A percentile compares a stretch with the other conserved stretches of the same genome.
Evolutionary conservation across 2,329 filamentous ascomycete genomes (phyloP).

Genomic region (Cytospora paraplurivora): DNA sequence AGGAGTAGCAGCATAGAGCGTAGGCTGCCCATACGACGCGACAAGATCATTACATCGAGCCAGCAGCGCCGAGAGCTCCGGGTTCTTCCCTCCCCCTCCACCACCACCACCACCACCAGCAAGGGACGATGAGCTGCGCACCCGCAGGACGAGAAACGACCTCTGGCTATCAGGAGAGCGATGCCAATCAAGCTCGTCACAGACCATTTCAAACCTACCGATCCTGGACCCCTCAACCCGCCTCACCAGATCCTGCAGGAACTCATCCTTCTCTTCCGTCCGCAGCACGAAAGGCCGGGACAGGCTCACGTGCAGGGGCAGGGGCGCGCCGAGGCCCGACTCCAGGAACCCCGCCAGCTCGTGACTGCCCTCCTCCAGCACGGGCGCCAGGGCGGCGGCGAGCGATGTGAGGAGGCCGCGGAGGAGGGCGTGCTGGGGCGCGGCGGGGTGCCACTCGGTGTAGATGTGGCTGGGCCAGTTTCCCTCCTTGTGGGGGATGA

Average conservation of each 20-base stretch:
- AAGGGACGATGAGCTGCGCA: constrained; percentile 40
- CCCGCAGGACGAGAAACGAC: constrained; percentile 80
- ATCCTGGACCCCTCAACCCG: constrained; percentile 40
- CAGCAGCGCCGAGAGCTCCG: constrained; percentile 65
- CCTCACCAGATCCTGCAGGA: constrained; percentile 58
- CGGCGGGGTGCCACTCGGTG: constrained; percentile 74
- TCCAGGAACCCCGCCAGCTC: constrained; percentile 57
- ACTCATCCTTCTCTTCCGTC: constrained; percentile 70
- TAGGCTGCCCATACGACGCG: constrained; percentile 63
- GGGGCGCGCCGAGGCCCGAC: constrained; percentile 74
- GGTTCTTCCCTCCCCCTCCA: constrained; percentile 42
- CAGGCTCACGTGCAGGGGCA: constrained; percentile 88
- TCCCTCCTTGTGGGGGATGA: constrained; percentile 80
- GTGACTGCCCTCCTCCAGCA: constrained; percentile 17
- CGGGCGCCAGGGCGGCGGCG: constrained; percentile 36
- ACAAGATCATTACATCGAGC: constrained; percentile 66
- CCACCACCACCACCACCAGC: constrained; percentile 21
- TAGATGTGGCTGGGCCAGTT: constrained; percentile 95
- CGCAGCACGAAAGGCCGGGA: constrained; percentile 77
- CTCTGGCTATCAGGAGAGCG: constrained; percentile 62
- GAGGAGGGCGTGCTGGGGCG: constrained; percentile 51
- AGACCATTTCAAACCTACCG: constrained; percentile 37
- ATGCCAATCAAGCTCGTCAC: constrained; percentile 49
- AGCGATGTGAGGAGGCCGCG: constrained; percentile 45
- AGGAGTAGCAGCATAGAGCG: constrained; percentile 61